Conservation (phyloP, 371 early-diverging fungal species). For the Syncephalastrum racemosum region DNA sequence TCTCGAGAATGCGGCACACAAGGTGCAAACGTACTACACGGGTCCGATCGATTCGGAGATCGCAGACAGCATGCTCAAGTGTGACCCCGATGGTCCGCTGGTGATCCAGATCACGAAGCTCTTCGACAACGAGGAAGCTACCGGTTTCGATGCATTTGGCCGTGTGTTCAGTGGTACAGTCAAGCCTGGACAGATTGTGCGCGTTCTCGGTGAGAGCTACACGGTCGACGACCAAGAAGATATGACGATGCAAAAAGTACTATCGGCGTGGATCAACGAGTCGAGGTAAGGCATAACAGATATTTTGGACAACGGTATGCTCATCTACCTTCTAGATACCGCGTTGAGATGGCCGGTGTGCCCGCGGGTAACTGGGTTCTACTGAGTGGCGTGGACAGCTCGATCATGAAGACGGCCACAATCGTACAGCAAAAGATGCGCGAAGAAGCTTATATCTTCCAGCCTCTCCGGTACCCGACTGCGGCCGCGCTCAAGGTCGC, state of each 20-base stretch:
- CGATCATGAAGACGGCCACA: conserved; percentile 94
- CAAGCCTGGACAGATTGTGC: conserved; percentile 73
- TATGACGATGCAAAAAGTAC: conserved; percentile 83
- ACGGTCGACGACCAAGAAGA: conserved; percentile 95
- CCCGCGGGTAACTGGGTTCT: conserved; percentile 91
- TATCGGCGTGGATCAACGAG: conserved; percentile 76
- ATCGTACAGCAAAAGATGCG: conserved; percentile 63
- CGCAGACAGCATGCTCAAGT: conserved; percentile 74
- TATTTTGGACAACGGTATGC: neutral
- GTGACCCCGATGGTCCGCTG: conserved; percentile 89
- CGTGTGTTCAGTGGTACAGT: conserved; percentile 92
- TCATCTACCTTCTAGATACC: conserved; percentile 53
- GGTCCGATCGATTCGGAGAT: conserved; percentile 67
- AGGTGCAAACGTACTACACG: conserved; percentile 75
- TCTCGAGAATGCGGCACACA: conserved; percentile 65
- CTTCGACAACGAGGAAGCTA: conserved; percentile 82
- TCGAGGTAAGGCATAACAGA: conserved; percentile 54
- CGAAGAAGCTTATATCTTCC: conserved; percentile 82
- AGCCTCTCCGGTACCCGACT: conserved; percentile 82
- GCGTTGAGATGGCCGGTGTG: conserved; percentile 75
- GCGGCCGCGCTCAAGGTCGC: conserved; percentile 91
- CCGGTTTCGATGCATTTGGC: conserved; percentile 88
- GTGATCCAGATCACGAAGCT: conserved; percentile 91
- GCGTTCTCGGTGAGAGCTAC: conserved; percentile 92
- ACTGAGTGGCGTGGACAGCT: conserved; percentile 88